phyloP scores from a whole-genome alignment of 2,329 filamentous ascomycete genomes.

The Ciborinia camelliae region DNA sequence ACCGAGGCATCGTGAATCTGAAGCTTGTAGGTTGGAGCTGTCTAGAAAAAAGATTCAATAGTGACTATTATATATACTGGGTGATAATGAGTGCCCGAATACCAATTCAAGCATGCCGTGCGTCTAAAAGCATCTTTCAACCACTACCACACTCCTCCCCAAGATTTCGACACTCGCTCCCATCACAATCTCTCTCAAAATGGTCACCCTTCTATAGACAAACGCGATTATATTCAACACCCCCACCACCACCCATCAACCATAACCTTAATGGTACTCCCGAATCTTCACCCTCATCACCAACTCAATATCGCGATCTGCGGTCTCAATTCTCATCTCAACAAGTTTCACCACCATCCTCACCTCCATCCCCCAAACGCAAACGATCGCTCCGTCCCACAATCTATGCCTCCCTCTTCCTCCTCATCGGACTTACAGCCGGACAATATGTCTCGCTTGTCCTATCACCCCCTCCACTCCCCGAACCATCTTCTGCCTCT shows the following conservation, averaged over 20 bases:
- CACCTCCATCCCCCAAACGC: constrained; percentile 21
- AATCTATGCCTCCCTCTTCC: constrained; percentile 40
- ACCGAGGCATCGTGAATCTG: constrained; percentile 1
- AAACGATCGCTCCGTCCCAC: constrained; percentile 34
- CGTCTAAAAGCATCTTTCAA: not conserved
- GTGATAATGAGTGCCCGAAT: not conserved
- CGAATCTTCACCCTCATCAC: not conserved
- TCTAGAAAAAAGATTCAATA: not conserved
- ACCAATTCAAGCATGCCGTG: not conserved
- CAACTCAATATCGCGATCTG: constrained; percentile 24
- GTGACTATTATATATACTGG: not conserved
- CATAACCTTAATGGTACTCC: not conserved
- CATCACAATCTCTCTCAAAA: constrained; percentile 1
- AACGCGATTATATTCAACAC: constrained; percentile 11
- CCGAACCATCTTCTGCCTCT: constrained; percentile 40
- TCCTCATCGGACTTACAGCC: constrained; percentile 42
- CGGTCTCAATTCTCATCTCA: constrained; percentile 32
- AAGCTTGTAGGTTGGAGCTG: not conserved
- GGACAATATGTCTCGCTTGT: constrained; percentile 43
- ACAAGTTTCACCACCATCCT: not conserved
- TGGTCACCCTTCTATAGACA: not conserved
- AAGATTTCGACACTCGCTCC: not conserved
- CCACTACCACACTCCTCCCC: not conserved
- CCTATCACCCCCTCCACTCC: constrained; percentile 45
- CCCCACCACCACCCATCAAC: constrained; percentile 3